Percentiles rank a stretch among this genome's conserved stretches.
These are phyloP conservation scores for Penicillium sp. DNA, from an alignment of 2,329 filamentous ascomycete species.

Conservation along the genomic window DNA sequence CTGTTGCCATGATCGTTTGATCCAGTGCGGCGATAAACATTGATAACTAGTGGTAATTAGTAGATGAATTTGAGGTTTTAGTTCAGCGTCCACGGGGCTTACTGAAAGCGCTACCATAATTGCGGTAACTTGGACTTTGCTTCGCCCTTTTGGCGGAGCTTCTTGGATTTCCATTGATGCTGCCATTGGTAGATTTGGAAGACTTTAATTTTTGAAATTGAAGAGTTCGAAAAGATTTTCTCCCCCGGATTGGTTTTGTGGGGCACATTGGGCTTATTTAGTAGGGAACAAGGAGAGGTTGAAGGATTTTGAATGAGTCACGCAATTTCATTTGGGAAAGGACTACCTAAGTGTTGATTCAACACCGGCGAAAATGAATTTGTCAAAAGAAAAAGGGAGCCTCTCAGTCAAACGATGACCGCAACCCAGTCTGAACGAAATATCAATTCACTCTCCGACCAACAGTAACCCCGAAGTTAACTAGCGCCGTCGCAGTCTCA, in stretches of 20 bases:
- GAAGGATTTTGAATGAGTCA: neutral
- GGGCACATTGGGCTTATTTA: neutral
- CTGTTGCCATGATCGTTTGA: slow-evolving; percentile 61
- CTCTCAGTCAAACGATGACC: neutral
- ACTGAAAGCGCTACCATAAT: slow-evolving; percentile 33
- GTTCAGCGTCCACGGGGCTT: slow-evolving; percentile 4
- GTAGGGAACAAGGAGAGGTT: no score
- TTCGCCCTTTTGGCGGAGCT: slow-evolving; percentile 12
- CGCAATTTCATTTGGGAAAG: neutral
- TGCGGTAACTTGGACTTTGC: slow-evolving; percentile 24
- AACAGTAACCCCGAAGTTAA: slow-evolving; percentile 22
- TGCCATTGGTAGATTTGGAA: neutral
- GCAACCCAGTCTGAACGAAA: neutral
- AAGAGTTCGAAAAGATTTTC: neutral
- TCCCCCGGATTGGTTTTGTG: neutral
- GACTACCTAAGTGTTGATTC: no score
- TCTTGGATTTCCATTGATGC: slow-evolving; percentile 19
- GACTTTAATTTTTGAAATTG: neutral
- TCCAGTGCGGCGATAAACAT: slow-evolving; percentile 41
- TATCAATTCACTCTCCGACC: slow-evolving; percentile 13
- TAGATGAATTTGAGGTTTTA: neutral
- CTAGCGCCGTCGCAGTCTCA: slow-evolving; percentile 12
- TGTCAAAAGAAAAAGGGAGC: neutral
- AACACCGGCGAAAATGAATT: neutral
- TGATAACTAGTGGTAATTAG: slow-evolving; percentile 23